Evolutionary conservation across 495 filamentous ascomycete species (phyloP), one percentile per base, ranked within the genome.

Genomic region (Monascus purpureus): DNA sequence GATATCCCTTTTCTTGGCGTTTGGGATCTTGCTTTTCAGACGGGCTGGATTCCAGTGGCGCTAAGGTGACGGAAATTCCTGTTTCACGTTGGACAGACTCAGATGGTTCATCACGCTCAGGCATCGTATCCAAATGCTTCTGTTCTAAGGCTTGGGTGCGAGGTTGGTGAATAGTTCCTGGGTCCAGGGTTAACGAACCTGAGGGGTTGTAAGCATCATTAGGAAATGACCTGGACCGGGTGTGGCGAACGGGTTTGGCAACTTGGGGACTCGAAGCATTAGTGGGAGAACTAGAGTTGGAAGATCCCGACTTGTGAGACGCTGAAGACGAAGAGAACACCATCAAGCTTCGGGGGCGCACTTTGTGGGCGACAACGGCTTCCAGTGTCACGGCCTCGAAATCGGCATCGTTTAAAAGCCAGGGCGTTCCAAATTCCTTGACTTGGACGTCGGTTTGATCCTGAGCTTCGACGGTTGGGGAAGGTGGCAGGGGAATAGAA

Each of bases 331-430:
- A 49, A 4, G 53, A 50, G 22, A 72, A 61, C 22, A 75, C 48
- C 45, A 72, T 65, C 43, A 77, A 47, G 47, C 80, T 84, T 33
- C 70, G 75, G 12, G 76, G 77, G 11, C 77, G 69, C 29, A 61
- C 55, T 46, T 62, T 66, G 37, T 62, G 54, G 39, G 52, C 53
- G 28, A 56, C 42, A 16, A 65, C 54, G 17, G 53, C 59, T 29
- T 70, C 52, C 38, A 64, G 63, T 5, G 65, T 65, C 20, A 67
- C 65, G 13, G 64, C 58, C 28, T 75, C 71, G 8, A 71, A 68
- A 13, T 81, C 76, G 30, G 65, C 62, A 31, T 76, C 29, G 12
- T 6, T 9, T 15, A 6, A 12, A 12, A 5, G n/a, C 4, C 14
- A n/a, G n/a, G n/a, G n/a, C n/a, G n/a, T n/a, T n/a, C n/a, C n/a